Evolutionary conservation across 371 early-diverging fungal species (phyloP).

Genomic region (Thermomucor indicae-seudaticae): DNA sequence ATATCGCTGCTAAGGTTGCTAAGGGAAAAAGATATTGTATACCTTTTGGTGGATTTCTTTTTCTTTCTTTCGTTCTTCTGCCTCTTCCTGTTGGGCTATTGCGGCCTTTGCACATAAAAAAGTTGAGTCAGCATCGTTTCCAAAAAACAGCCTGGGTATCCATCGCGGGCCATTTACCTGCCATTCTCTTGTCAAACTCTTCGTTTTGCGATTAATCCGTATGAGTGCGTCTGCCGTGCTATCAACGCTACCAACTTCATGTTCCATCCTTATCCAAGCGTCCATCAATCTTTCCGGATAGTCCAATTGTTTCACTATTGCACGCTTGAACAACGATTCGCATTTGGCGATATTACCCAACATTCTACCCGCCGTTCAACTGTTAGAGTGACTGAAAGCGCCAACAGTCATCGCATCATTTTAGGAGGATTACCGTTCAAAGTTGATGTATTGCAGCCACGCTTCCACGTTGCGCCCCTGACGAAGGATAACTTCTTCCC

Average conservation of each 20-base stretch:
- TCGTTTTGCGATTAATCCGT: conserved; percentile 21
- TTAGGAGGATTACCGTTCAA: conserved; percentile 43
- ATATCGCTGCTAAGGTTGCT: neutral
- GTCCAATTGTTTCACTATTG: conserved; percentile 33
- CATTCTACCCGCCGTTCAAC: conserved; percentile 8
- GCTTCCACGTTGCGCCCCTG: conserved; percentile 33
- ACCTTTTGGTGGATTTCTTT: conserved; percentile 15
- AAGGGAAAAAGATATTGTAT: neutral
- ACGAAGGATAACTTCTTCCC: conserved; percentile 25
- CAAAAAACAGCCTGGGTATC: no score
- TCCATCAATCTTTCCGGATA: conserved; percentile 48
- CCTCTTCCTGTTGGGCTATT: conserved; percentile 3
- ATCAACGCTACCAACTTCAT: conserved; percentile 39
- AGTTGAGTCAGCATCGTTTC: neutral
- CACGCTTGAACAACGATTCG: conserved; percentile 35
- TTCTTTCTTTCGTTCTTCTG: neutral
- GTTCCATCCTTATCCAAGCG: conserved; percentile 47
- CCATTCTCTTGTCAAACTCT: conserved; percentile 25
- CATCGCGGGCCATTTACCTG: conserved; percentile 6
- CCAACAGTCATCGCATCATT: neutral
- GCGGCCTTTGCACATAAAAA: conserved; percentile 1
- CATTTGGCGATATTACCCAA: conserved; percentile 22
- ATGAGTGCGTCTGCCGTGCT: conserved; percentile 20
- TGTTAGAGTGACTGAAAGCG: conserved; percentile 1
- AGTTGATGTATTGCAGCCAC: conserved; percentile 38